These are phyloP conservation scores for Euphorbia tirucalli DNA, from an alignment of 345 rosid species.

Conservation along the genomic window DNA sequence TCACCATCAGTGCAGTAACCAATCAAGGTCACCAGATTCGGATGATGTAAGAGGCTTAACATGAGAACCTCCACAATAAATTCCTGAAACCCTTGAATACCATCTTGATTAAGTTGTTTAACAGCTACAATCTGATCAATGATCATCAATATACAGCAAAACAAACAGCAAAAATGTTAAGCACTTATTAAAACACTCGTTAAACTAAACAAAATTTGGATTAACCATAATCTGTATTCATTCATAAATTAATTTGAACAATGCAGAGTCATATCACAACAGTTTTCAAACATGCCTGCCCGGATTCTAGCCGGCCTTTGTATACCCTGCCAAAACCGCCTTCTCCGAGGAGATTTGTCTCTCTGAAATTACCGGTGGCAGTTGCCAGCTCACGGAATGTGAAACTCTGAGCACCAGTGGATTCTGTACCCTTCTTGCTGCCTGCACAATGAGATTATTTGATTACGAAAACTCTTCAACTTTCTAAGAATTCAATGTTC, in stretches of 20 bases:
- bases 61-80: slow-evolving; percentile 96
- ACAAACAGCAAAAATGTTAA: background rate
- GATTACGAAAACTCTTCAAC: too few relatives aligned
- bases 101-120: slow-evolving; percentile 84
- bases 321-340: slow-evolving; percentile 97
- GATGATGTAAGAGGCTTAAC: slow-evolving; percentile 88
- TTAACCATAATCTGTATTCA: too few relatives aligned
- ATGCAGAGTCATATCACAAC: background rate
- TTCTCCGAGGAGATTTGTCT: slow-evolving; percentile 79
- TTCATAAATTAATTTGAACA: background rate
- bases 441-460: slow-evolving; percentile 27
- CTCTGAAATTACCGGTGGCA: slow-evolving; percentile 73
- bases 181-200: too few relatives aligned
- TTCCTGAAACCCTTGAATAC: slow-evolving; percentile 86
- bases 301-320: slow-evolving; percentile 75
- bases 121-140: slow-evolving; percentile 97
- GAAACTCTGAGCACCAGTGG: slow-evolving; percentile 68
- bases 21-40: slow-evolving; percentile 76
- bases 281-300: slow-evolving; percentile 49
- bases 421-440: slow-evolving; percentile 16
- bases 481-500: too few relatives aligned
- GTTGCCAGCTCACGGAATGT: slow-evolving; percentile 76
- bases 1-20: slow-evolving; percentile 97
- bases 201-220: too few relatives aligned
- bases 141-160: slow-evolving; percentile 20